A percentile compares a stretch with the other conserved stretches of the same genome.
These are phyloP conservation scores for Debaryomycetaceae sp. DNA, from an alignment of 1,139 yeast species.

Conservation along the genomic window DNA sequence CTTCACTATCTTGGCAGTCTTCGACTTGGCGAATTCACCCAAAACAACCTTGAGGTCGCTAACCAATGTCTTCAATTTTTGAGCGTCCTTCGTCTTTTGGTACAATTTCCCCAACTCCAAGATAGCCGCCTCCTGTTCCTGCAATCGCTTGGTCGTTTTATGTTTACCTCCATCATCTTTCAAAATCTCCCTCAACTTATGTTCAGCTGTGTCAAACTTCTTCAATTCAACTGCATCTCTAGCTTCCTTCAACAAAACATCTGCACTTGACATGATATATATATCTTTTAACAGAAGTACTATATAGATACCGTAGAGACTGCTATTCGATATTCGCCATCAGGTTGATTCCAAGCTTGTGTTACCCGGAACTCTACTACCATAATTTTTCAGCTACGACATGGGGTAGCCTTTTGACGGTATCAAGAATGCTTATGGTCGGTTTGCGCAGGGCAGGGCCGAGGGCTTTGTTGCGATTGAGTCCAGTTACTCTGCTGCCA, in stretches of 20 bases:
- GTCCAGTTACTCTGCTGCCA: not conserved
- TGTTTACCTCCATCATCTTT: conserved; percentile 23
- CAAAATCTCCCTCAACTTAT: conserved; percentile 44
- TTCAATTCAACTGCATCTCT: conserved; percentile 50
- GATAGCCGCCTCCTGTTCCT: conserved; percentile 61
- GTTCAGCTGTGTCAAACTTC: conserved; percentile 55
- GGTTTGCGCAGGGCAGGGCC: not conserved
- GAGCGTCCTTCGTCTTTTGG: conserved; percentile 39
- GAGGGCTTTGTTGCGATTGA: not conserved
- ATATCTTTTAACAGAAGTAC: not conserved
- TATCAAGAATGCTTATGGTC: not conserved
- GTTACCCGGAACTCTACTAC: conserved; percentile 3
- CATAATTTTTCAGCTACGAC: no score
- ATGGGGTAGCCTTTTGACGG: no score
- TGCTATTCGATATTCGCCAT: conserved; percentile 10
- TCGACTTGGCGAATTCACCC: conserved; percentile 82
- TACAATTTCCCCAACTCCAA: conserved; percentile 62
- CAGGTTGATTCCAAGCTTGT: conserved; percentile 1
- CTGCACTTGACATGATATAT: conserved; percentile 10
- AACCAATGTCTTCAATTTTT: conserved; percentile 58
- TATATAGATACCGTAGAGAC: not conserved
- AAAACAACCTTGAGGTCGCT: conserved; percentile 68
- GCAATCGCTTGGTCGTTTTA: conserved; percentile 21
- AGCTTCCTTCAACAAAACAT: conserved; percentile 49
- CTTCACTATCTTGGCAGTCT: conserved; percentile 85